A percentile compares a stretch with the other conserved stretches of the same genome.
Evolutionary conservation across 495 filamentous ascomycete genomes (phyloP).

Genomic region (Aspergillus conjunctus): DNA sequence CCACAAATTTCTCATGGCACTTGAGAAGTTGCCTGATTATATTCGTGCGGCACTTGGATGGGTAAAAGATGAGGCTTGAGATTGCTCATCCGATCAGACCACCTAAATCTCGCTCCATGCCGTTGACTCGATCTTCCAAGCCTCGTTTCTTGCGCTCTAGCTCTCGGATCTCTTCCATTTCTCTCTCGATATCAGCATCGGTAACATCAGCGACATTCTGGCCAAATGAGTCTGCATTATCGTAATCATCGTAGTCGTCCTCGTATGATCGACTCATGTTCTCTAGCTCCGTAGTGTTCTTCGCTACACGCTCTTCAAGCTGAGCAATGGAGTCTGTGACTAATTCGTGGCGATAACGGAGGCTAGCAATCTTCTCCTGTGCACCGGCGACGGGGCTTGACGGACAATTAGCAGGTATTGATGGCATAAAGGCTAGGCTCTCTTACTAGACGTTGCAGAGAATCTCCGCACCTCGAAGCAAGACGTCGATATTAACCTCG

Average conservation of each 20-base stretch:
- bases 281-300: constrained; percentile 74
- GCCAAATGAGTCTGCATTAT: constrained; percentile 45
- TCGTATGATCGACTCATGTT: constrained; percentile 64
- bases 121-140: constrained; percentile 74
- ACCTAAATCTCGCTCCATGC: constrained; percentile 79
- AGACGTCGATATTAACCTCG: constrained; percentile 83
- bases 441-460: constrained; percentile 81
- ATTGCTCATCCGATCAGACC: constrained; percentile 56
- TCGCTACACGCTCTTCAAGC: constrained; percentile 77
- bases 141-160: constrained; percentile 75
- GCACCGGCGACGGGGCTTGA: constrained; percentile 75
- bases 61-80: not conserved
- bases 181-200: constrained; percentile 71
- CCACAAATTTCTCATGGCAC: too few relatives aligned
- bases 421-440: not conserved
- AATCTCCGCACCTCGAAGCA: constrained; percentile 88
- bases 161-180: constrained; percentile 77
- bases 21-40: too few relatives aligned
- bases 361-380: constrained; percentile 70
- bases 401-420: not conserved
- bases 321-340: constrained; percentile 73
- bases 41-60: not conserved
- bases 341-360: constrained; percentile 71
- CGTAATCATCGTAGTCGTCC: constrained; percentile 39
- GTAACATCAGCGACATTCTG: constrained; percentile 57